These are phyloP conservation scores for Arthrobotrys megalospora DNA, from an alignment of 2,329 filamentous ascomycete genomes.

Conservation along the genomic window DNA sequence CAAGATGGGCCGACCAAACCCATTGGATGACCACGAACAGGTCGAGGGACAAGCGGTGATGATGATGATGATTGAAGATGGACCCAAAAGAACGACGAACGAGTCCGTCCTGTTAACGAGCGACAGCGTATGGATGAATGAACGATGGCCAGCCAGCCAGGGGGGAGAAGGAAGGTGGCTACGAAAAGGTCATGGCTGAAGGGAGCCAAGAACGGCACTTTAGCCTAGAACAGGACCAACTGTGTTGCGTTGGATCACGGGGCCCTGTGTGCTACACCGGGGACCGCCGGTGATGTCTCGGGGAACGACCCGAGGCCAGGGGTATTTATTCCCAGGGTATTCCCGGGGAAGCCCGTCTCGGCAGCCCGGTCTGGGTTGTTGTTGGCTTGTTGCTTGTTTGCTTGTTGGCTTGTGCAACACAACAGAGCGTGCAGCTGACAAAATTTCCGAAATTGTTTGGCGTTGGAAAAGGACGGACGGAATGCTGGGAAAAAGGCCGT, in stretches of 20 bases:
- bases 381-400: too few relatives aligned
- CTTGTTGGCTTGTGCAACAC: conserved; percentile 55
- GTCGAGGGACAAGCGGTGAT: conserved; percentile 17
- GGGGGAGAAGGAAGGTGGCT: conserved; percentile 54
- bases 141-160: conserved; percentile 3
- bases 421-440: conserved; percentile 31
- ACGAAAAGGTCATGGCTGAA: conserved; percentile 48
- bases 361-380: conserved; percentile 15
- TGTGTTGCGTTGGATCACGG: conserved; percentile 28
- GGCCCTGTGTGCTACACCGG: background rate
- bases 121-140: conserved; percentile 15
- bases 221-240: conserved; percentile 53
- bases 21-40: conserved; percentile 31
- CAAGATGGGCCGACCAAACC: conserved; percentile 15
- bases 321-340: conserved; percentile 14
- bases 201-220: conserved; percentile 45
- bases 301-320: conserved; percentile 12
- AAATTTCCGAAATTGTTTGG: conserved; percentile 49
- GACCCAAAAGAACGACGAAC: conserved; percentile 11
- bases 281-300: background rate
- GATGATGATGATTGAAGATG: conserved; percentile 12
- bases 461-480: conserved; percentile 45
- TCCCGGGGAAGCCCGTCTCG: background rate
- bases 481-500: conserved; percentile 45
- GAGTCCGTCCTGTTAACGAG: background rate